Evolutionary conservation across 208 protist species (phyloP).

Genomic region (Zelonia costaricensis): DNA sequence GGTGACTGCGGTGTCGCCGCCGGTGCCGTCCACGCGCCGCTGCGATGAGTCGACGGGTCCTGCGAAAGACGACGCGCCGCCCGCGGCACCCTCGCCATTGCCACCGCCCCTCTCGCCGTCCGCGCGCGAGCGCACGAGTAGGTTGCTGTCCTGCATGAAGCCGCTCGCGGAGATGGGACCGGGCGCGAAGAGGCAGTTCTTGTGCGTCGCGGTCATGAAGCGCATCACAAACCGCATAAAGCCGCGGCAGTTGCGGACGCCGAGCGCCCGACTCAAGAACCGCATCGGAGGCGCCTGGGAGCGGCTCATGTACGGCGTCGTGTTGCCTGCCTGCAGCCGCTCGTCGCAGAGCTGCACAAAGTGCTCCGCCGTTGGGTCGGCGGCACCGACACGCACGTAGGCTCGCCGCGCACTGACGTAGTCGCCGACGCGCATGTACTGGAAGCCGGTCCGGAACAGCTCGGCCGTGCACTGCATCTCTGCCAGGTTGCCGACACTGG

Average conservation of each 20-base stretch:
- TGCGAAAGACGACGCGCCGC: too few species aligned
- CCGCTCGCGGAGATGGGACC: constrained; percentile 1
- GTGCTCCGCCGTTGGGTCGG: constrained; percentile 27
- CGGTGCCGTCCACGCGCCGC: neutral
- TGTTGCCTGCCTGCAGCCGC: constrained; percentile 25
- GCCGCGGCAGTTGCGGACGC: constrained; percentile 1
- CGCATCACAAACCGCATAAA: constrained; percentile 1
- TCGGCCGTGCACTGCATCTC: constrained; percentile 22
- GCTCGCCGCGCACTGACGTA: constrained; percentile 42
- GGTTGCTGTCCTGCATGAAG: neutral
- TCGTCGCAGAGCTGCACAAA: constrained; percentile 39
- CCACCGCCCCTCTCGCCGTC: neutral
- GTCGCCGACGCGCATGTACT: constrained; percentile 41
- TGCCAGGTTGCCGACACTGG: neutral
- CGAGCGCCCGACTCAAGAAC: constrained; percentile 10
- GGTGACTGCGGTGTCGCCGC: neutral
- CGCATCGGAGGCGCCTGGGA: neutral
- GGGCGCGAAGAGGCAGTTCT: constrained; percentile 7
- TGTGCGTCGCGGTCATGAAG: constrained; percentile 1
- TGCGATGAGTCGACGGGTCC: too few species aligned
- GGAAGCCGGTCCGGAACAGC: constrained; percentile 56
- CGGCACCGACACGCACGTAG: constrained; percentile 24
- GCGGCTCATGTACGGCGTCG: constrained; percentile 1
- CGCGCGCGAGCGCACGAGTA: neutral
- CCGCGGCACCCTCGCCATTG: neutral